These are phyloP conservation scores for Rossbeevera mucosa DNA, from an alignment of 768 basidiomycete species.

Conservation along the genomic window DNA sequence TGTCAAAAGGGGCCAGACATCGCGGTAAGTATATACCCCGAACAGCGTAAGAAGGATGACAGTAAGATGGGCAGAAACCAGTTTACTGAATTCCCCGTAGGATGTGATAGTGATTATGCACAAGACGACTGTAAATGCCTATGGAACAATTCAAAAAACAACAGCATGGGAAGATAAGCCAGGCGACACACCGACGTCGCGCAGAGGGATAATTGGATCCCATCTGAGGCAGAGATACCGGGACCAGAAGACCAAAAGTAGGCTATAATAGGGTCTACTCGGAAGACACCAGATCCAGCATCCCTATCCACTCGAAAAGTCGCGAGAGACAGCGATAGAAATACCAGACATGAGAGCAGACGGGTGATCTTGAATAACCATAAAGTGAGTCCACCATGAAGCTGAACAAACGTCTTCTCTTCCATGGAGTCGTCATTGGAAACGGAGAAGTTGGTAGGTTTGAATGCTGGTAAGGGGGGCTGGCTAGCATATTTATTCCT, in stretches of 20 bases:
- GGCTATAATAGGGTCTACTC: background rate
- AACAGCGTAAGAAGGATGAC: background rate
- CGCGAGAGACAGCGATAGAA: background rate
- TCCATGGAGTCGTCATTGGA: background rate
- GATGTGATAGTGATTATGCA: background rate
- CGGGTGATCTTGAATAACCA: background rate
- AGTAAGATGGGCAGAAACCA: background rate
- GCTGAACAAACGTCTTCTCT: background rate
- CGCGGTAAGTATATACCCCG: background rate
- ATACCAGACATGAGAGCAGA: background rate
- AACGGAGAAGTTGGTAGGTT: background rate
- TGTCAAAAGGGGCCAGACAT: slow-evolving; percentile 1
- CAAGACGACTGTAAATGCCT: background rate
- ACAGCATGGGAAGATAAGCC: background rate
- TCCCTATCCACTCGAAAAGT: background rate
- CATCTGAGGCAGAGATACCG: background rate
- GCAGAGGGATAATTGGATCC: background rate
- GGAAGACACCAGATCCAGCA: background rate
- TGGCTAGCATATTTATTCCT: too few species aligned
- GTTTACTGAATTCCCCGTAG: background rate
- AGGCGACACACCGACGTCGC: background rate
- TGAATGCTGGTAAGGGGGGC: background rate
- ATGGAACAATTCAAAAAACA: background rate
- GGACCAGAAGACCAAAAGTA: background rate
- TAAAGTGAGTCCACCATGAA: background rate